Evolutionary conservation across 164 flowering plant species (phyloP).

Genomic region (Vitis amurensis): DNA sequence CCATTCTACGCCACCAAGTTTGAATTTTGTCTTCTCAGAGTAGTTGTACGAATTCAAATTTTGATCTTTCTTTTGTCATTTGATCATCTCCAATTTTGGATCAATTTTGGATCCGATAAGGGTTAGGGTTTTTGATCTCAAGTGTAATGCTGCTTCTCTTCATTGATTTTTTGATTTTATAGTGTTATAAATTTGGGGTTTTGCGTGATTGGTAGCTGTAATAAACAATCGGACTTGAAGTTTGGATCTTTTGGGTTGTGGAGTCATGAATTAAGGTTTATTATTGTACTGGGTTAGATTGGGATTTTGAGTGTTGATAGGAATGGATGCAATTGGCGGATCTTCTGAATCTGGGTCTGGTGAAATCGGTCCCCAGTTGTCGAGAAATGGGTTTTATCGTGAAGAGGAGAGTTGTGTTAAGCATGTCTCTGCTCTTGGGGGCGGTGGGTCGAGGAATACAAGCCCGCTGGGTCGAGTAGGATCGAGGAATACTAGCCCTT

Average conservation of each 20-base stretch:
- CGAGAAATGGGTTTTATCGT: constrained; percentile 16
- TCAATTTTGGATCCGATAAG: constrained; percentile 12
- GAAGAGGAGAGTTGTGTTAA: constrained; percentile 41
- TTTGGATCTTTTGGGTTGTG: constrained; percentile 8
- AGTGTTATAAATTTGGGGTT: constrained; percentile 7
- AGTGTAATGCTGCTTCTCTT: neutral
- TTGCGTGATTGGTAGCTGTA: constrained; percentile 1
- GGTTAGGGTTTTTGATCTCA: constrained; percentile 32
- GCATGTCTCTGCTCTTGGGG: constrained; percentile 39
- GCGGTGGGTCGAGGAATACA: constrained; percentile 60
- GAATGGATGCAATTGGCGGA: constrained; percentile 42
- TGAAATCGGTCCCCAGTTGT: constrained; percentile 20
- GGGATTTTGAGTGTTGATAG: constrained; percentile 10
- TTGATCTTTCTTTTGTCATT: neutral
- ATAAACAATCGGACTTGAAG: constrained; percentile 4
- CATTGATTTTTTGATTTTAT: neutral
- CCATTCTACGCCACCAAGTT: neutral
- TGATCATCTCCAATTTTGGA: neutral
- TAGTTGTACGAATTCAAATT: too few relatives aligned
- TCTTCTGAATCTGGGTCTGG: constrained; percentile 37
- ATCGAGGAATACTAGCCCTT: constrained; percentile 84
- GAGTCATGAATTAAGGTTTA: neutral
- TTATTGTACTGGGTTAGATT: constrained; percentile 2
- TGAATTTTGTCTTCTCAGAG: neutral
- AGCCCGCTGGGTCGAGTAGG: constrained; percentile 69